Base-by-base conservation (phyloP, 78 protist genomes). In the Ministeria vibrans region DNA sequence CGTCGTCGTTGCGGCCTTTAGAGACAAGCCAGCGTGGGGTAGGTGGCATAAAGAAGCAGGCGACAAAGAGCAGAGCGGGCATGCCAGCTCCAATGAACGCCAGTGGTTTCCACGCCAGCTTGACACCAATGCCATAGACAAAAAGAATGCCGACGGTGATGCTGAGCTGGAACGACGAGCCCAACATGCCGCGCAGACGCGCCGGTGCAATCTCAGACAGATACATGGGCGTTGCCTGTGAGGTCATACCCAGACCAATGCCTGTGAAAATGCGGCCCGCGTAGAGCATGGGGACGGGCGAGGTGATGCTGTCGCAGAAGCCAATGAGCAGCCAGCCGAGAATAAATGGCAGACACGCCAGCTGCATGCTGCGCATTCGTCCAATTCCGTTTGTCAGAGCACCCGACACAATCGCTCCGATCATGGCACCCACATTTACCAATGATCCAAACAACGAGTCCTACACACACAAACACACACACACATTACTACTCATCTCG, bases 101-200 rank as follows among this genome's bases (percentile, higher is more conserved):
- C n/a, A n/a, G n/a, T n/a, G n/a, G n/a, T n/a, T n/a, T n/a, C n/a
- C n/a, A n/a, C n/a, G 41, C 41, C 71, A 5, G 41, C 32, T 3
- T 2, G 20, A 63, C 34, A 41, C 71, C 71, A 25, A 63, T 34
- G 9, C 28, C 32, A 7, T 63, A 23, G 18, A 41, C 71, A 25
- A 63, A 7, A 20, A 63, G 71, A 34, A 63, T 63, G 34, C 71
- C 71, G 41, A 63, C 32, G 13, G 71, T 63, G 71, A 63, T 63
- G 34, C n/a, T 59, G 23, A 70, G 76, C 76, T 70, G 76, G 38
- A 44, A 44, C 42, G 44, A 7, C 25, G 61, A n/a, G 53, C 76
- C 76, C 34, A 70, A 7, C 36, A n/a, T 59, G 15, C 76, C 76
- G 53, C 53, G 61, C 9, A 36, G 28, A 1, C 3, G 59, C 25